Evolutionary conservation across 345 rosid species (phyloP).

Genomic region (Eucalyptus erythrocorys): DNA sequence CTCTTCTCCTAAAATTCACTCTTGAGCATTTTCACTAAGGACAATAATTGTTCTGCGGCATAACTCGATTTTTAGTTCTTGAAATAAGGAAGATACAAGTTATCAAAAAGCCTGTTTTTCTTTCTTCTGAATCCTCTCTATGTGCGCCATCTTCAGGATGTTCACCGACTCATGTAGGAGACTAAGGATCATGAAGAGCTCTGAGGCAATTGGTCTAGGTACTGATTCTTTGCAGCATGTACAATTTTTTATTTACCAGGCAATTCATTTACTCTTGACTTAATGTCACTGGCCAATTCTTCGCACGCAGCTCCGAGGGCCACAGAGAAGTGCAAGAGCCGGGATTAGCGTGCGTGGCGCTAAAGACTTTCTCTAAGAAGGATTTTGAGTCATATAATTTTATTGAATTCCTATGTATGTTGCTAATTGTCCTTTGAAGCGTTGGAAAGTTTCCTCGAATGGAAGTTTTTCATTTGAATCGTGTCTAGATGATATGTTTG

Average conservation of each 20-base stretch:
- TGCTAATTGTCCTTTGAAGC: not conserved
- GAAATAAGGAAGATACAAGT: not conserved
- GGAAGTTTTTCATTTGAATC: not conserved
- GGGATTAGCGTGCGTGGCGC: not conserved
- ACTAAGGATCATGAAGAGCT: slow-evolving; percentile 38
- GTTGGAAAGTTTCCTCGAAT: not conserved
- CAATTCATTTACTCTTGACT: not conserved
- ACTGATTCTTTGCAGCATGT: not conserved
- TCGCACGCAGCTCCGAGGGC: slow-evolving; percentile 38
- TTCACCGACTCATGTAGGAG: slow-evolving; percentile 32
- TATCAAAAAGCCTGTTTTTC: not conserved
- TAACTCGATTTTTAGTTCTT: not conserved
- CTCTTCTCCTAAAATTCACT: not conserved
- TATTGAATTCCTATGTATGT: not conserved
- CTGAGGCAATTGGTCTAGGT: slow-evolving; percentile 46
- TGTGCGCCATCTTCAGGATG: slow-evolving; percentile 19
- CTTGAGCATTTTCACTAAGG: not conserved
- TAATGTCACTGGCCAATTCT: not conserved
- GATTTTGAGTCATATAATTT: not conserved
- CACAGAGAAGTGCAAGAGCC: slow-evolving; percentile 35
- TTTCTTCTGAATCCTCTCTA: not conserved
- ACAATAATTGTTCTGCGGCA: not conserved
- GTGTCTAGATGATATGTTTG: not conserved
- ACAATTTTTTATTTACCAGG: not conserved
- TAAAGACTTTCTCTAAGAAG: not conserved